Conservation (phyloP, 164 flowering plant genomes). For the Chimonanthus salicifolius region DNA sequence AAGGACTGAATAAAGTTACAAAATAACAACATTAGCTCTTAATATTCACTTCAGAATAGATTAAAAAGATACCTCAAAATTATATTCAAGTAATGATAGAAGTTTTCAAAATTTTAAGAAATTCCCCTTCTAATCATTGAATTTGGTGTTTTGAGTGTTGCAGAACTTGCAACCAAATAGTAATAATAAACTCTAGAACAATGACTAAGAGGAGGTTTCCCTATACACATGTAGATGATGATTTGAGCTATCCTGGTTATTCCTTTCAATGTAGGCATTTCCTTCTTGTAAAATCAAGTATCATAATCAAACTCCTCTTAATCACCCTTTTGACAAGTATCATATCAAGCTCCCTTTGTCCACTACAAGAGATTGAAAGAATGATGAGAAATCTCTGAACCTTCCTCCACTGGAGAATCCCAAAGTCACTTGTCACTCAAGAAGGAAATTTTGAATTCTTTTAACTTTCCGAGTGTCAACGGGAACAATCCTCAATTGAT, state of each 20-base stretch:
- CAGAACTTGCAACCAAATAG: not conserved
- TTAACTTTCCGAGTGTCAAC: too few species aligned
- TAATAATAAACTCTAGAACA: not conserved
- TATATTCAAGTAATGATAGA: not conserved
- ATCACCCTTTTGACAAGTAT: too few species aligned
- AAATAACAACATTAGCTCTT: conserved; percentile 3
- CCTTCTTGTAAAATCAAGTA: too few species aligned
- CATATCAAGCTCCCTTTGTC: too few species aligned
- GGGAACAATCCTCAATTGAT: too few species aligned
- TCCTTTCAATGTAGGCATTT: not conserved
- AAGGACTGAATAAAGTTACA: not conserved
- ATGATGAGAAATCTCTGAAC: too few species aligned
- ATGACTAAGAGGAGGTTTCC: not conserved
- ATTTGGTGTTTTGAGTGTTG: too few species aligned
- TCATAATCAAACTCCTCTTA: not conserved
- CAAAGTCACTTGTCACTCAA: too few species aligned
- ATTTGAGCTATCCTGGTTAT: not conserved
- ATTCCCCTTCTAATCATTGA: not conserved
- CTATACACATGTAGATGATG: not conserved
- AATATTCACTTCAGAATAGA: not conserved
- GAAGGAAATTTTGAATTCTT: too few species aligned
- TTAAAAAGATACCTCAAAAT: not conserved
- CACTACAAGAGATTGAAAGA: too few species aligned
- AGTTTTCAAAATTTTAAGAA: not conserved
- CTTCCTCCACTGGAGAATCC: too few species aligned